phyloP scores from a whole-genome alignment of 2,329 filamentous ascomycete genomes.

The Colletotrichum melonis region DNA sequence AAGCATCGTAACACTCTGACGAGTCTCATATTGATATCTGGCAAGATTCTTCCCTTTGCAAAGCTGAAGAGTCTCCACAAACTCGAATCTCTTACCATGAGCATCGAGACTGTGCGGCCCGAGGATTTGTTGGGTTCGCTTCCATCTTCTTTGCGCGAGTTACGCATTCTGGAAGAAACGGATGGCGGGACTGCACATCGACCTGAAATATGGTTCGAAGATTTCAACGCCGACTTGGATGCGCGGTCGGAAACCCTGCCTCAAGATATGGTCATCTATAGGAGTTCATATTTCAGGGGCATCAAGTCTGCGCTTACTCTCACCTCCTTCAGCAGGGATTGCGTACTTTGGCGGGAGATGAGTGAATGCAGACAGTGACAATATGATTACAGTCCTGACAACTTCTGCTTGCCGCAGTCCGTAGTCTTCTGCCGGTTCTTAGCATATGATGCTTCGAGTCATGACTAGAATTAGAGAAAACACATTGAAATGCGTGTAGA shows the following conservation, averaged over 20 bases:
- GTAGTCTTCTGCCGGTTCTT: too few species aligned
- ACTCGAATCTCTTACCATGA: conserved; percentile 19
- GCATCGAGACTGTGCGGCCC: conserved; percentile 8
- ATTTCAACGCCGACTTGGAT: neutral
- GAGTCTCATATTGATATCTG: conserved; percentile 12
- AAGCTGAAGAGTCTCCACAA: conserved; percentile 4
- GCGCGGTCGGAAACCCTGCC: neutral
- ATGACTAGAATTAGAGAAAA: too few species aligned
- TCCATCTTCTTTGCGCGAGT: neutral
- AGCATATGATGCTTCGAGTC: too few species aligned
- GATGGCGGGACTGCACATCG: neutral
- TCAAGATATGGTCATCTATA: neutral
- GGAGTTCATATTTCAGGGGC: neutral
- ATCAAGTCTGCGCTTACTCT: neutral
- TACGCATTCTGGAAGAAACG: neutral
- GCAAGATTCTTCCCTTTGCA: neutral
- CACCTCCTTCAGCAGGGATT: neutral
- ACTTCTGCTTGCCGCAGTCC: too few species aligned
- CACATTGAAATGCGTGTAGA: too few species aligned
- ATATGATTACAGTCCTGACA: too few species aligned
- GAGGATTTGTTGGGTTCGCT: conserved; percentile 1
- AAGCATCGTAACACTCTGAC: conserved; percentile 12
- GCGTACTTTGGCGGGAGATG: neutral
- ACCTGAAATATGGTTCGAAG: neutral
- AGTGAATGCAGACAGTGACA: too few species aligned